Evolutionary conservation across 106 monocot genomes (phyloP).

Genomic region (Amphibolis antarctica): DNA sequence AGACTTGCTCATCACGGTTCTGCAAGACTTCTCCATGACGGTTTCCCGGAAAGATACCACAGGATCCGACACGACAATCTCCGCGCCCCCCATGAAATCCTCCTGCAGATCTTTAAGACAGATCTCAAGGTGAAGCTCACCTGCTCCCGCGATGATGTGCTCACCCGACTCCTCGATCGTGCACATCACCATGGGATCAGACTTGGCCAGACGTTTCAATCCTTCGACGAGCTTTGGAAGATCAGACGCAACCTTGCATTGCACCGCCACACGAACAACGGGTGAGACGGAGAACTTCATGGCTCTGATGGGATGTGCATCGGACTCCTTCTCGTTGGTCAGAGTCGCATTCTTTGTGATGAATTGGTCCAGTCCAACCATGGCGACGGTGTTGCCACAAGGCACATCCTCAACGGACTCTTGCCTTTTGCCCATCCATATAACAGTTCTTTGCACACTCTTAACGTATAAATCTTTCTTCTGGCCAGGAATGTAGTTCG

Average conservation of each 20-base stretch:
- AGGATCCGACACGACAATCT: constrained; percentile 32
- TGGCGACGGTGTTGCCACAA: constrained; percentile 43
- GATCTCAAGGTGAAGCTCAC: constrained; percentile 42
- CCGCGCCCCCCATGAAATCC: constrained; percentile 48
- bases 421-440: constrained; percentile 48
- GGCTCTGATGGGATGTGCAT: constrained; percentile 37
- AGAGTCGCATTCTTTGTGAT: constrained; percentile 44
- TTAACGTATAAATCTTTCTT: constrained; percentile 44
- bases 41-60: constrained; percentile 46
- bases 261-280: constrained; percentile 39
- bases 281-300: constrained; percentile 50
- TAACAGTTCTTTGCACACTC: constrained; percentile 44
- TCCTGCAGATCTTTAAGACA: constrained; percentile 41
- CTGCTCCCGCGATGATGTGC: constrained; percentile 38
- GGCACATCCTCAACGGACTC: constrained; percentile 47
- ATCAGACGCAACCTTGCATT: constrained; percentile 42
- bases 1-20: constrained; percentile 42
- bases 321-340: constrained; percentile 41
- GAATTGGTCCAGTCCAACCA: constrained; percentile 45
- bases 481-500: constrained; percentile 43
- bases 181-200: constrained; percentile 41
- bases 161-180: constrained; percentile 37
- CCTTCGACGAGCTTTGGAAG: constrained; percentile 47
- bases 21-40: constrained; percentile 34
- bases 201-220: constrained; percentile 34